Evolutionary conservation across 495 filamentous ascomycete genomes (phyloP).

Genomic region (Aspergillus panamensis): DNA sequence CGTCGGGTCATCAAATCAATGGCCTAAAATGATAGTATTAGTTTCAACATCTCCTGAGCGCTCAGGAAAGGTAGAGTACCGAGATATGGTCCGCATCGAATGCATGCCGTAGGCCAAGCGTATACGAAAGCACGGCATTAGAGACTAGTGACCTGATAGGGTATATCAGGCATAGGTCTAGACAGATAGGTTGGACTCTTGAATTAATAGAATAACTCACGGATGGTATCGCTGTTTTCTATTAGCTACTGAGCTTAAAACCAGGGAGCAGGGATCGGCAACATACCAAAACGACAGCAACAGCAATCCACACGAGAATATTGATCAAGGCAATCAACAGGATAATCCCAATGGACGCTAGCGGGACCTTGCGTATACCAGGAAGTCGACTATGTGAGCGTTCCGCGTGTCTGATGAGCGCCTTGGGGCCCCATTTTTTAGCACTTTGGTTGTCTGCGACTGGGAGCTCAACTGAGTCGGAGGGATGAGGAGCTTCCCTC

Average conservation of each 20-base stretch:
- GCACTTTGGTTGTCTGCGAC: slow-evolving; percentile 3
- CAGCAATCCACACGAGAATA: slow-evolving; percentile 65
- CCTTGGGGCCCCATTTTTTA: slow-evolving; percentile 34
- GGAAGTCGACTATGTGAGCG: slow-evolving; percentile 47
- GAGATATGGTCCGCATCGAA: slow-evolving; percentile 96
- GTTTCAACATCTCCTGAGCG: background rate
- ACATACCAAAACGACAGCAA: slow-evolving; percentile 62
- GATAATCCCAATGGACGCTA: slow-evolving; percentile 66
- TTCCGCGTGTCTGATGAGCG: slow-evolving; percentile 36
- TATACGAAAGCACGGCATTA: slow-evolving; percentile 80
- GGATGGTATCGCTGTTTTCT: slow-evolving; percentile 33
- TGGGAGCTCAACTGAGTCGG: background rate
- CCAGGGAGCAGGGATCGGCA: background rate
- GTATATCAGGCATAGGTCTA: background rate
- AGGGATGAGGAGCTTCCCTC: slow-evolving; percentile 13
- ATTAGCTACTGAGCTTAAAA: slow-evolving; percentile 13
- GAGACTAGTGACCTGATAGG: slow-evolving; percentile 58
- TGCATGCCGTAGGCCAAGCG: slow-evolving; percentile 87
- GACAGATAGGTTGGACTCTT: background rate
- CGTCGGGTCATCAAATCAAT: slow-evolving; percentile 95
- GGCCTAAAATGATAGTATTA: slow-evolving; percentile 45
- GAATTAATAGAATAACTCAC: slow-evolving; percentile 22
- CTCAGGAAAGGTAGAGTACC: slow-evolving; percentile 31
- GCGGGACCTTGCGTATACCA: slow-evolving; percentile 55
- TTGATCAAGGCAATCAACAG: slow-evolving; percentile 62